Conservation (phyloP, 208 protist genomes). For the Leptomonas pyrrhocoris region DNA sequence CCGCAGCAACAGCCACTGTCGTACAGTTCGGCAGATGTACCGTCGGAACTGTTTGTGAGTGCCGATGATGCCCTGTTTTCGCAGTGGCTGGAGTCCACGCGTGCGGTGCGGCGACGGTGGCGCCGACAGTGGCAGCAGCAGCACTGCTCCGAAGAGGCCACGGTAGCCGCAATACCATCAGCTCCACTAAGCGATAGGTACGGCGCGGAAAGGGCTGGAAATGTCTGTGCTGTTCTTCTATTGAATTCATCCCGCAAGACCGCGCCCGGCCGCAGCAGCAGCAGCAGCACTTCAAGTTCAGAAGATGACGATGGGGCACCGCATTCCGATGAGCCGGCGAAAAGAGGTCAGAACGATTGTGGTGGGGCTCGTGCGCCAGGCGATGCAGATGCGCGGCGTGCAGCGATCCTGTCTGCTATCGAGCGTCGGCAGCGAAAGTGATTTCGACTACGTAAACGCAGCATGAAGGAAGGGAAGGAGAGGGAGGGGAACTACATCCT, state of each 20-base stretch:
- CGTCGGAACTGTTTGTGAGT: slow-evolving; percentile 3
- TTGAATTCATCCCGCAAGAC: too few species aligned
- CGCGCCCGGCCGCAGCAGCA: slow-evolving; percentile 5
- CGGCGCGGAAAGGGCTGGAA: too few species aligned
- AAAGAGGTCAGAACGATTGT: background rate
- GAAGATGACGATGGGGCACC: background rate
- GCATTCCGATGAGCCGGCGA: background rate
- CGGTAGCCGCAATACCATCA: too few species aligned
- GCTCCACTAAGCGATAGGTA: too few species aligned
- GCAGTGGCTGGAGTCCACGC: slow-evolving; percentile 24
- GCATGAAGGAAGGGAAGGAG: background rate
- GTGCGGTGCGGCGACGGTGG: slow-evolving; percentile 2
- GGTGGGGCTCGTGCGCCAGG: too few species aligned
- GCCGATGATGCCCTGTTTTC: slow-evolving; percentile 24
- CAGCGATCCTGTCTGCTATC: slow-evolving; percentile 6
- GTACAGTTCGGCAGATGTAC: too few species aligned
- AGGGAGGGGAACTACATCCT: too few species aligned
- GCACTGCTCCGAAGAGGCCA: too few species aligned
- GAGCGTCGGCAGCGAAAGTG: slow-evolving; percentile 1
- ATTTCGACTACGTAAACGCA: background rate
- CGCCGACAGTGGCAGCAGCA: background rate
- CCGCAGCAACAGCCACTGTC: background rate
- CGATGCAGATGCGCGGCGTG: slow-evolving; percentile 6
- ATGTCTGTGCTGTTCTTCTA: too few species aligned
- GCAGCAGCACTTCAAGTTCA: background rate